Percentiles rank a stretch among this genome's conserved stretches.
Conservation (phyloP, 148 eudicot species). For the Rhododendron ovatum region DNA sequence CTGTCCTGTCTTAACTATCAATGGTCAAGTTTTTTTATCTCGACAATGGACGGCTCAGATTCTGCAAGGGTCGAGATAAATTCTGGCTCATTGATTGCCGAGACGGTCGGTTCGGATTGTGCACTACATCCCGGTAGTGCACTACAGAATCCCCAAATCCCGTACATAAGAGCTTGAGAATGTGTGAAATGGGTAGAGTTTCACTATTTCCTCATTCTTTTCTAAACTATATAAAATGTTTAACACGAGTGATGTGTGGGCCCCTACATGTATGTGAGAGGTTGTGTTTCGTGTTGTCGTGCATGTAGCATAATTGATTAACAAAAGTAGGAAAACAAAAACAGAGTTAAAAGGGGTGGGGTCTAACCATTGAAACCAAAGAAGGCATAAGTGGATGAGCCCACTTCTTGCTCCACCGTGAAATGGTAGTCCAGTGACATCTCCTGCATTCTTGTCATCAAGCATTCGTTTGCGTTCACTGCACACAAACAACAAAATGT, state of each 20-base stretch:
- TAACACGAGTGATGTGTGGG: neutral
- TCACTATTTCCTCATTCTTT: neutral
- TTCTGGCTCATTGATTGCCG: no score
- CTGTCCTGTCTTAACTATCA: neutral
- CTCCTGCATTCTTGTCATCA: constrained; percentile 87
- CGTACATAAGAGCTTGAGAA: neutral
- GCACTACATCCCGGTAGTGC: no score
- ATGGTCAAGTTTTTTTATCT: no score
- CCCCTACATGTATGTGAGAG: no score
- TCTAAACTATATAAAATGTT: neutral
- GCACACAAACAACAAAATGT: constrained; percentile 10
- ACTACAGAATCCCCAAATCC: no score
- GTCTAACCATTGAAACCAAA: constrained; percentile 71
- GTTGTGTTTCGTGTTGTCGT: no score
- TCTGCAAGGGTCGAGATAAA: no score
- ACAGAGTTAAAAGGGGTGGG: neutral
- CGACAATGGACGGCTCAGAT: no score
- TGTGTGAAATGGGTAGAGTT: neutral
- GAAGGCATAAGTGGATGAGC: constrained; percentile 58
- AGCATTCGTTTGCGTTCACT: constrained; percentile 72
- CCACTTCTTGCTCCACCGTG: constrained; percentile 79
- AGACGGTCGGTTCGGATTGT: no score
- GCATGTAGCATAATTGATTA: no score
- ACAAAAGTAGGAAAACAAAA: neutral
- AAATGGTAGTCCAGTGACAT: constrained; percentile 80